A percentile compares a stretch with the other conserved stretches of the same genome.
phyloP scores from a whole-genome alignment of 2,329 filamentous ascomycete genomes.

The Cryphonectria japonica region DNA sequence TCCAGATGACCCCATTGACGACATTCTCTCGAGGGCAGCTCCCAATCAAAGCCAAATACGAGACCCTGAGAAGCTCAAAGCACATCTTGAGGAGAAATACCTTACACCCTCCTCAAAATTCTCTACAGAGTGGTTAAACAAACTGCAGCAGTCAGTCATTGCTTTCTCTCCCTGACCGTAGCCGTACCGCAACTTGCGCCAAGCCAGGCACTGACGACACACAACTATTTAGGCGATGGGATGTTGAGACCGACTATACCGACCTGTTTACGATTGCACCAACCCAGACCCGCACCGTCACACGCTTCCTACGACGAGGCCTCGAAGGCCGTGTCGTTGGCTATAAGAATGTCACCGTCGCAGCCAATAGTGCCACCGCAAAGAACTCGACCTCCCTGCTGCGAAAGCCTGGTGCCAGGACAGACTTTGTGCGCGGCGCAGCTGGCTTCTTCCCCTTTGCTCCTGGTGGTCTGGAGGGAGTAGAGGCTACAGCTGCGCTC shows the following conservation, averaged over 20 bases:
- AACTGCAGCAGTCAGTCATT: slow-evolving; percentile 71
- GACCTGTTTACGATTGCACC: slow-evolving; percentile 85
- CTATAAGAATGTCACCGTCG: slow-evolving; percentile 92
- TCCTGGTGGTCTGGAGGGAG: slow-evolving; percentile 83
- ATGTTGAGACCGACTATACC: slow-evolving; percentile 77
- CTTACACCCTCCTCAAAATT: slow-evolving; percentile 80
- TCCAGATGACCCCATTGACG: slow-evolving; percentile 54
- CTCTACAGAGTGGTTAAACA: slow-evolving; percentile 83
- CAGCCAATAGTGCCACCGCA: slow-evolving; percentile 84
- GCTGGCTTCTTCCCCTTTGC: slow-evolving; percentile 95
- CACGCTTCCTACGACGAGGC: slow-evolving; percentile 87
- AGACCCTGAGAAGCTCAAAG: slow-evolving; percentile 67
- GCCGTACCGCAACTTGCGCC: background rate
- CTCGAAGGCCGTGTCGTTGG: slow-evolving; percentile 91
- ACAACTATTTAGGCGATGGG: slow-evolving; percentile 62
- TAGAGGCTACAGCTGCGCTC: slow-evolving; percentile 81
- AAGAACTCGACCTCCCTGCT: slow-evolving; percentile 93
- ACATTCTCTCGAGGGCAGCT: slow-evolving; percentile 55
- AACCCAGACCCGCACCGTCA: slow-evolving; percentile 93
- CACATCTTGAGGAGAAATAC: slow-evolving; percentile 74
- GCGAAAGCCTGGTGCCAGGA: slow-evolving; percentile 81
- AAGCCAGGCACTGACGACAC: slow-evolving; percentile 15
- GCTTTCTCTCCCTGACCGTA: background rate
- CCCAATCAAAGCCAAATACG: slow-evolving; percentile 50
- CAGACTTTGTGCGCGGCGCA: slow-evolving; percentile 90